These are phyloP conservation scores for Russula emetica DNA, from an alignment of 768 basidiomycete species.

Conservation along the genomic window DNA sequence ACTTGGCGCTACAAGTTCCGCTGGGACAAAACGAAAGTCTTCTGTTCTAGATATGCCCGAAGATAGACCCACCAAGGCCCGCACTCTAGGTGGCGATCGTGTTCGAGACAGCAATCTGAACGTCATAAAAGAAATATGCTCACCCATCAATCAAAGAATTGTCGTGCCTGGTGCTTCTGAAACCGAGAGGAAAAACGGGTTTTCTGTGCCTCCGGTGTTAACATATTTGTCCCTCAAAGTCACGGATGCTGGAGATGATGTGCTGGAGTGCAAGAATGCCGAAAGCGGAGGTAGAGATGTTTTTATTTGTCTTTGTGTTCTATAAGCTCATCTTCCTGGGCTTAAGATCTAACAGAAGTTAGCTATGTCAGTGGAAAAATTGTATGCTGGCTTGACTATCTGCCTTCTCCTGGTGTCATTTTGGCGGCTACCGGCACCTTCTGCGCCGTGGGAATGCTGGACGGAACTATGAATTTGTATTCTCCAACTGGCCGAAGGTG, in stretches of 20 bases:
- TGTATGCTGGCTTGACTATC: conserved; percentile 86
- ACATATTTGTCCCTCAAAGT: conserved; percentile 52
- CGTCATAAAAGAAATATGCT: conserved; percentile 50
- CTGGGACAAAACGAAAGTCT: conserved; percentile 52
- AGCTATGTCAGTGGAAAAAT: conserved; percentile 58
- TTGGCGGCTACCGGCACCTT: conserved; percentile 61
- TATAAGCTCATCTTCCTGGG: background rate
- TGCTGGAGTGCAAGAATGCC: conserved; percentile 76
- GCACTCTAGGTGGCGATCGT: conserved; percentile 70
- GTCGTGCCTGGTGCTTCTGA: background rate
- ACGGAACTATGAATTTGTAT: conserved; percentile 80
- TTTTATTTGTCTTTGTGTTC: conserved; percentile 1
- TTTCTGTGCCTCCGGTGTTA: conserved; percentile 40
- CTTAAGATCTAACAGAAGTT: conserved; percentile 62
- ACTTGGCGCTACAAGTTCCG: conserved; percentile 33
- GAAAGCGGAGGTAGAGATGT: conserved; percentile 52
- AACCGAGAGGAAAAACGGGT: conserved; percentile 10
- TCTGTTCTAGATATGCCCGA: conserved; percentile 41
- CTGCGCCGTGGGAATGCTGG: conserved; percentile 73
- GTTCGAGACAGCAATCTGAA: conserved; percentile 43
- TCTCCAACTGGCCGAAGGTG: conserved; percentile 81
- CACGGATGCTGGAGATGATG: conserved; percentile 60
- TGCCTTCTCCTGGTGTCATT: conserved; percentile 66
- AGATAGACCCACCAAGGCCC: conserved; percentile 37
- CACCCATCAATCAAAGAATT: background rate